Percentiles rank a stretch among this genome's conserved stretches.
These are phyloP conservation scores for Claviceps citrina DNA, from an alignment of 2,329 filamentous ascomycete genomes.

Conservation along the genomic window DNA sequence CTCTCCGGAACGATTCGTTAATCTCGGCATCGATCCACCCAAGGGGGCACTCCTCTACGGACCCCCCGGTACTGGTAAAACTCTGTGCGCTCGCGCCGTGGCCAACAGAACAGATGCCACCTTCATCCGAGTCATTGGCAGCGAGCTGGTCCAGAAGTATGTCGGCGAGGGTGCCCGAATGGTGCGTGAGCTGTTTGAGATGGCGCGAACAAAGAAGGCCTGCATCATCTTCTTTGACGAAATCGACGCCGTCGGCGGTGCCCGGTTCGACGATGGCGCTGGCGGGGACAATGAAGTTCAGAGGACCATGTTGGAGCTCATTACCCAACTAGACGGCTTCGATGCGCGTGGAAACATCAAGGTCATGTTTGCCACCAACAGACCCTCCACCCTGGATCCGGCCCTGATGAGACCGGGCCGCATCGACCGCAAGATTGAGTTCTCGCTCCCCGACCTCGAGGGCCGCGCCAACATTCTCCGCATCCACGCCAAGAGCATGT, in stretches of 20 bases:
- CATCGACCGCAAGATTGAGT: slow-evolving; percentile 98
- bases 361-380: slow-evolving; percentile 98
- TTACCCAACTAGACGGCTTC: slow-evolving; percentile 93
- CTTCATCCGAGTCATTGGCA: slow-evolving; percentile 96
- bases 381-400: slow-evolving; percentile 89
- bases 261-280: slow-evolving; percentile 90
- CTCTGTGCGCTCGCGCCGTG: slow-evolving; percentile 88
- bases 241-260: slow-evolving; percentile 89
- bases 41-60: slow-evolving; percentile 96
- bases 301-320: slow-evolving; percentile 93
- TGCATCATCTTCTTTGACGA: slow-evolving; percentile 98
- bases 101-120: slow-evolving; percentile 97
- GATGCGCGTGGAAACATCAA: slow-evolving; percentile 97
- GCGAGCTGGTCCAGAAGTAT: slow-evolving; percentile 96
- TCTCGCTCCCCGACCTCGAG: slow-evolving; percentile 91
- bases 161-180: slow-evolving; percentile 96
- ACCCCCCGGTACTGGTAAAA: slow-evolving; percentile 96
- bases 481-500: slow-evolving; percentile 99
- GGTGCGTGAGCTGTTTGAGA: slow-evolving; percentile 97
- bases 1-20: slow-evolving; percentile 93
- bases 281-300: slow-evolving; percentile 97
- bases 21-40: slow-evolving; percentile 94
- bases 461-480: slow-evolving; percentile 93
- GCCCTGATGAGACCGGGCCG: slow-evolving; percentile 91
- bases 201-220: slow-evolving; percentile 98